These are phyloP conservation scores for Paecilomyces dactylethromorphus DNA, from an alignment of 2,329 filamentous ascomycete genomes.

Conservation along the genomic window DNA sequence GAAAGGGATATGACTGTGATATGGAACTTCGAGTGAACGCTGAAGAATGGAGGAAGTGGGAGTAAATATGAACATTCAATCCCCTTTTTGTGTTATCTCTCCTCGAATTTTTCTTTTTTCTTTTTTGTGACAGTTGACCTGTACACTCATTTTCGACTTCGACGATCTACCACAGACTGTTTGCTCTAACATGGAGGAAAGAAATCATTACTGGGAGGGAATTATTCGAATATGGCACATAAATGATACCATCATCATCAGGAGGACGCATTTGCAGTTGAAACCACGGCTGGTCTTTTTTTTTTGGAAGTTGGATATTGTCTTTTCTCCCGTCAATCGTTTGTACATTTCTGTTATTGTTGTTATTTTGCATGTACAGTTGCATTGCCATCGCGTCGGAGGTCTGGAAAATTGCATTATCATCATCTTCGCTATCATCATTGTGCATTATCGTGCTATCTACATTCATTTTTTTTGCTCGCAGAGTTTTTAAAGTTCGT, in stretches of 20 bases:
- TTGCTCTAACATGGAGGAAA: not conserved
- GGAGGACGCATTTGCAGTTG: not conserved
- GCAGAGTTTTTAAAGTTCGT: not conserved
- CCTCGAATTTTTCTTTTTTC: not conserved
- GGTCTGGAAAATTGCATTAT: not conserved
- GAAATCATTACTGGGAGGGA: not conserved
- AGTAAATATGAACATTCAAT: slow-evolving; percentile 25
- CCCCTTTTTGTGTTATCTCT: not conserved
- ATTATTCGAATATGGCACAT: not conserved
- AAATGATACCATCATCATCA: not conserved
- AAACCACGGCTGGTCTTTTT: not conserved
- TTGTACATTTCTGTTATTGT: not conserved
- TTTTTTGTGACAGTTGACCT: not conserved
- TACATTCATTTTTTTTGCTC: not conserved
- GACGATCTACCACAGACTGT: not conserved
- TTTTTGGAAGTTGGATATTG: not conserved
- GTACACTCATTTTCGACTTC: not conserved
- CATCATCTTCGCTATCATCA: not conserved
- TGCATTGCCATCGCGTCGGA: not conserved
- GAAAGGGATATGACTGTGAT: slow-evolving; percentile 47
- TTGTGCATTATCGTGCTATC: not conserved
- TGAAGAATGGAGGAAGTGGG: slow-evolving; percentile 48
- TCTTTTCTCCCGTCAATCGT: not conserved
- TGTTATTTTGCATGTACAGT: not conserved
- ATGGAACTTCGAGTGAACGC: slow-evolving; percentile 43